Conservation (phyloP, 2,329 filamentous ascomycete species). For the Niveomyces coronatus region DNA sequence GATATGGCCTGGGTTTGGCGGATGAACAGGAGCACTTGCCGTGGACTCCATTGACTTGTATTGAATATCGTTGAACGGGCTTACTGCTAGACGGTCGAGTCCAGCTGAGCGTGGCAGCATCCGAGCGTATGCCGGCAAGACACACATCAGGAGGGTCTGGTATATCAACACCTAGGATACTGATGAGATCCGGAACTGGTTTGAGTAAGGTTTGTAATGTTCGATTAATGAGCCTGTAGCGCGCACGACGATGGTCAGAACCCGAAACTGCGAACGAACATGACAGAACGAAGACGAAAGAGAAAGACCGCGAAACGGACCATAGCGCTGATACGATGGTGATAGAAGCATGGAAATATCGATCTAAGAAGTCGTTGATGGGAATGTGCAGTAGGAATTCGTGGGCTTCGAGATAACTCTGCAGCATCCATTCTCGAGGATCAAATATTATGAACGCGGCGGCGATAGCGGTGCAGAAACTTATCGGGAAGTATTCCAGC, state of each 20-base stretch:
- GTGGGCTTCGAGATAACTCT: conserved; percentile 8
- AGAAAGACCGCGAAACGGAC: conserved; percentile 20
- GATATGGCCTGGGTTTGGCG: background rate
- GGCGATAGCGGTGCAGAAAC: conserved; percentile 5
- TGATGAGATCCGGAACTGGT: conserved; percentile 81
- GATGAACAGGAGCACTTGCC: conserved; percentile 28
- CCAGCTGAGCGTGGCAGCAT: conserved; percentile 87
- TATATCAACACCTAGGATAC: conserved; percentile 86
- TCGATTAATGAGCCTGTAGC: conserved; percentile 67
- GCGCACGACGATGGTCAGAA: conserved; percentile 2
- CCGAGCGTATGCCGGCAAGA: conserved; percentile 76
- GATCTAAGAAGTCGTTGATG: conserved; percentile 9
- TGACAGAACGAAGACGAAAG: conserved; percentile 34
- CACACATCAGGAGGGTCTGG: conserved; percentile 83
- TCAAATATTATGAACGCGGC: conserved; percentile 18
- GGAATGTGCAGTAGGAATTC: conserved; percentile 16
- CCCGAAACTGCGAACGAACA: conserved; percentile 19
- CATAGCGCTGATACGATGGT: conserved; percentile 13
- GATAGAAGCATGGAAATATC: conserved; percentile 5
- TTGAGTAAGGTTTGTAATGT: conserved; percentile 84
- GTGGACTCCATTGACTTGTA: conserved; percentile 88
- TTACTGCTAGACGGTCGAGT: conserved; percentile 56
- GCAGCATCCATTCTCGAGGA: conserved; percentile 6
- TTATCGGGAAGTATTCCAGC: conserved; percentile 11
- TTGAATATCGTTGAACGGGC: conserved; percentile 74